phyloP scores from a whole-genome alignment of 768 basidiomycete genomes.

The Hypholoma sublateritium region DNA sequence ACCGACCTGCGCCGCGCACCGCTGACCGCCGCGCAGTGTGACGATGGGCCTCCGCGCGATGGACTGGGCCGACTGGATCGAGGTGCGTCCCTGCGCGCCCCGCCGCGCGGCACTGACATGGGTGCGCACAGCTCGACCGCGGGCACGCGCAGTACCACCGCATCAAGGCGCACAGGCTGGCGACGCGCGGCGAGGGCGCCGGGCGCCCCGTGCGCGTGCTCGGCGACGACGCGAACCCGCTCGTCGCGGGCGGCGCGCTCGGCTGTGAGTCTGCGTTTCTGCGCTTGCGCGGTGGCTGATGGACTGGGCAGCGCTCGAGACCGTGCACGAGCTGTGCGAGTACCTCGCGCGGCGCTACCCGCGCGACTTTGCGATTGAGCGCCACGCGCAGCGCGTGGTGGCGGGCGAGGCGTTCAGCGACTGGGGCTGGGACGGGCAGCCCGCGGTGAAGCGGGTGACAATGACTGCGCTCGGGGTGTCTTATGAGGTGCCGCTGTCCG shows the following conservation, averaged over 20 bases:
- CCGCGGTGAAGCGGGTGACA: constrained; percentile 50
- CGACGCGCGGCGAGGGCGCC: constrained; percentile 49
- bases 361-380: constrained; percentile 47
- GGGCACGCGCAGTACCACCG: constrained; percentile 53
- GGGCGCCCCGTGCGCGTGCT: constrained; percentile 44
- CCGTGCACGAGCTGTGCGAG: constrained; percentile 67
- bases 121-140: constrained; percentile 50
- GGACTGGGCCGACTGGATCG: constrained; percentile 74
- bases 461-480: constrained; percentile 48
- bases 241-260: constrained; percentile 35
- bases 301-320: constrained; percentile 50
- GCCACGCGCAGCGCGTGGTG: constrained; percentile 30
- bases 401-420: constrained; percentile 13
- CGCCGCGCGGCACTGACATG: background rate
- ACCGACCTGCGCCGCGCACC: background rate
- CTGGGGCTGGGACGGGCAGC: constrained; percentile 44
- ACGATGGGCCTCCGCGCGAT: constrained; percentile 71
- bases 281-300: background rate
- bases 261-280: constrained; percentile 30
- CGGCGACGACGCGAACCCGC: constrained; percentile 38
- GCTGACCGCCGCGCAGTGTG: constrained; percentile 35
- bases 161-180: constrained; percentile 58
- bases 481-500: constrained; percentile 47
- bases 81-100: constrained; percentile 35
- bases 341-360: constrained; percentile 68